A percentile compares a stretch with the other conserved stretches of the same genome.
These are phyloP conservation scores for Verbena officinalis DNA, from an alignment of 257 asterid genomes.

Conservation along the genomic window DNA sequence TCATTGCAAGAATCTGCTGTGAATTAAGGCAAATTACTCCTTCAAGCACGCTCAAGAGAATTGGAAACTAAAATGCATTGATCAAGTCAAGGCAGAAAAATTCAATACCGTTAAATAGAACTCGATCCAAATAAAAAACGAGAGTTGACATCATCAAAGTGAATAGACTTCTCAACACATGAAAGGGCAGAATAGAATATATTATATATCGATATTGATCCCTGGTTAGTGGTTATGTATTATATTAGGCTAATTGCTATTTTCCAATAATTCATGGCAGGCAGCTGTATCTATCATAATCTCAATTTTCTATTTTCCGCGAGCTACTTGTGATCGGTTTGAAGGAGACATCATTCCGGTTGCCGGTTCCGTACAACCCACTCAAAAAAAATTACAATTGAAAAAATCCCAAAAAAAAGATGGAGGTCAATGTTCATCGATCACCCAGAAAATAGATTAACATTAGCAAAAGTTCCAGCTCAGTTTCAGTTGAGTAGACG, in stretches of 20 bases:
- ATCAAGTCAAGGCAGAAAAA: not conserved
- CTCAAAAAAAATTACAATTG: not conserved
- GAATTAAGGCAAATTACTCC: not conserved
- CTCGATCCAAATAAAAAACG: not conserved
- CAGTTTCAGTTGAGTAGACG: not conserved
- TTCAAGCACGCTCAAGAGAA: not conserved
- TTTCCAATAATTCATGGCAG: not conserved
- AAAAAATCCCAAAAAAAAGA: not conserved
- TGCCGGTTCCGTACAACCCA: not conserved
- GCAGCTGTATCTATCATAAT: not conserved
- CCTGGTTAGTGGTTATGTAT: not conserved
- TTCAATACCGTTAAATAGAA: not conserved
- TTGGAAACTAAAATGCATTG: not conserved
- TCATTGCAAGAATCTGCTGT: not conserved
- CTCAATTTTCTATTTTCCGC: not conserved
- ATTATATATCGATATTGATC: not conserved
- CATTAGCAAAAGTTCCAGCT: not conserved
- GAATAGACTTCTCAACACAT: not conserved
- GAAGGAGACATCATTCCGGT: not conserved
- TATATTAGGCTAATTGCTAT: conserved; percentile 3
- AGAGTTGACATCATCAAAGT: not conserved
- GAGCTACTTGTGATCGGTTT: not conserved
- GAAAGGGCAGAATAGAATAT: conserved; percentile 14
- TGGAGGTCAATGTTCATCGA: not conserved
- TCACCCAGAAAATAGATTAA: not conserved